Base-by-base conservation (phyloP, 176 grass and related monocot species). In the Luzula sylvatica region DNA sequence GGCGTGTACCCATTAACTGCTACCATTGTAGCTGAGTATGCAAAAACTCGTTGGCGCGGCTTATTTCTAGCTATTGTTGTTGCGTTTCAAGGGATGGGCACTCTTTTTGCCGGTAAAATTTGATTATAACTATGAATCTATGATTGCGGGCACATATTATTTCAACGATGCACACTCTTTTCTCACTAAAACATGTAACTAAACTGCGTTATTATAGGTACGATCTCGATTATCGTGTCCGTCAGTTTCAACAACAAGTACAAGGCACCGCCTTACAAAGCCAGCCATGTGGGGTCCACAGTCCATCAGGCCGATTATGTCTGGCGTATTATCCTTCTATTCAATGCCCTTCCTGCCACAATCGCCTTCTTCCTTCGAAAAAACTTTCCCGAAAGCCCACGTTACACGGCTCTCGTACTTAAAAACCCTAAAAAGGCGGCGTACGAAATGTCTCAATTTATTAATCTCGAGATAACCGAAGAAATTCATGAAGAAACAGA, bases 11-110 rank as follows among this genome's bases (percentile, higher is more conserved):
- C 81, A 0, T 58, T 85, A 0, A 55, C 58, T 0, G 81, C 81
- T 3, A 85, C 81, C 2, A 85, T 85, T 61, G 78, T 85, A 74
- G 78, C 70, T 0, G 78, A 83, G 70, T 82, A 79, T 54, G 70
- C 84, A 14, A 72, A 72, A 52, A 92, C 83, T 64, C 65, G 38
- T 57, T 84, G 80, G 8, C 78, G 87, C 11, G 87, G 82, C 0
- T 56, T 32, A 0, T 94, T 94, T 81, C 86, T 94, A 46, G 82
- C 82, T 2, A 77, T 81, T 7, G 82, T 94, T 0, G 81, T 94
- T 39, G 87, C 81, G 17, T 80, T 87, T 75, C 82, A 62, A 35
- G 30, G 30, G 9, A 9, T 35, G 7, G 58, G 58, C 44, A 46
- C 30, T 7, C 5, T 35, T 35, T 35, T 35, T 15, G 23, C 48